Conservation (phyloP, 345 rosid genomes). For the Citrus unshiu region DNA sequence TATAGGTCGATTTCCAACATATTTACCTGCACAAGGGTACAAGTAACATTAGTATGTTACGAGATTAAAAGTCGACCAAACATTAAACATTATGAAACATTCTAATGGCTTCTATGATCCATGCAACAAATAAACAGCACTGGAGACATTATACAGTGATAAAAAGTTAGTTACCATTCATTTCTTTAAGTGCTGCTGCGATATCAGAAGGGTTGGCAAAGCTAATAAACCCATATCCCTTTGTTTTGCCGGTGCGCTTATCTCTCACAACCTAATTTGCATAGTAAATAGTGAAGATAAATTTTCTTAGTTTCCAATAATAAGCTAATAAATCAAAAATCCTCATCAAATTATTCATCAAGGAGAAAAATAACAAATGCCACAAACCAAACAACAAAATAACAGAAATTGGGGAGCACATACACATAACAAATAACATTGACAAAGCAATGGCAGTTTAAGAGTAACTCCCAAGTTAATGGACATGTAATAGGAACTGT, state of each 20-base stretch:
- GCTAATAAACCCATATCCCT: constrained; percentile 98
- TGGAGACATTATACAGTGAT: not conserved
- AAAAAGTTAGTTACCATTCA: constrained; percentile 61
- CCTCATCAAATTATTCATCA: not conserved
- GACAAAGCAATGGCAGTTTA: not conserved
- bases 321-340: not conserved
- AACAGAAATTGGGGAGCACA: not conserved
- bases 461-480: not conserved
- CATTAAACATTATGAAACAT: not conserved
- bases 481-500: not conserved
- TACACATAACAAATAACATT: not conserved
- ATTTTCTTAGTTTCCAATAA: not conserved
- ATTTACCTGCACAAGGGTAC: constrained; percentile 60
- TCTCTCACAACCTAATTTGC: constrained; percentile 84
- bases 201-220: constrained; percentile 80
- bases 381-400: not conserved
- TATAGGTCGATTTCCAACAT: constrained; percentile 95
- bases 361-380: not conserved
- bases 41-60: not conserved
- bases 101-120: not conserved
- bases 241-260: constrained; percentile 96
- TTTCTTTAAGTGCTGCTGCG: constrained; percentile 89
- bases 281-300: not conserved
- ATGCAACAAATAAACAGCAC: not conserved
- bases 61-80: not conserved